Evolutionary conservation across 108 stramenopile genomes (phyloP), one percentile per base, ranked within the genome.

Genomic region (Nannochloropsis granulata): DNA sequence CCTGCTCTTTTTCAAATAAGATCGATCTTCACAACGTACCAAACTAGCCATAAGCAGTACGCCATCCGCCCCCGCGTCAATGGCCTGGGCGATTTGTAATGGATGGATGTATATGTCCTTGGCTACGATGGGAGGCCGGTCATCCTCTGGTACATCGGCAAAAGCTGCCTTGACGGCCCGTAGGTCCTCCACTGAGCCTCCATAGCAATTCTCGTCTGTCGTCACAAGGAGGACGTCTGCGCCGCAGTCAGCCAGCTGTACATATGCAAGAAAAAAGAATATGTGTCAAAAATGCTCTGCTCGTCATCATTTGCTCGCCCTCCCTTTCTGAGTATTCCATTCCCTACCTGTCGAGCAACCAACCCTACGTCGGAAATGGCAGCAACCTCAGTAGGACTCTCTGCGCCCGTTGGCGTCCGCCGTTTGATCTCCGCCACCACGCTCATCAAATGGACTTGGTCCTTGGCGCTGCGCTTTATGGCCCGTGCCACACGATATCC

Each of bases 191-290:
- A 84, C 13, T 34, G 78, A 79, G 13, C 84, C 84, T 34, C 84
- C 84, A 12, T 84, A 84, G 16, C 79, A 78, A 12, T 12, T 84
- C 25, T 84, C 84, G 79, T 83, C 82, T 46, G 84, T 84, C n/a
- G 78, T 84, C 25, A 84, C 25, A 19, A 84, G 25, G 21, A 84
- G 79, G 14, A 23, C 84, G 25, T 84, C 84, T 3, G 79, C 84
- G 19, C 81, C 81, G 43, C 34, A 42, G 12, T 81, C 43, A 16
- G 34, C 81, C 8, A 81, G 21, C 34, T 81, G 81, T 12, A 19
- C 16, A 23, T 42, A 12, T 44, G 12, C 12, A 42, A 23, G 23
- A 3, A 23, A 78, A 3, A 3, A 24, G 16, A 3, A 13, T 12
- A n/a, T 16, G 81, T 42, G 56, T n/a, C n/a, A n/a, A 71, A n/a